phyloP scores from a whole-genome alignment of 1,284 basidiomycete genomes.

The Pholiota adiposa region DNA sequence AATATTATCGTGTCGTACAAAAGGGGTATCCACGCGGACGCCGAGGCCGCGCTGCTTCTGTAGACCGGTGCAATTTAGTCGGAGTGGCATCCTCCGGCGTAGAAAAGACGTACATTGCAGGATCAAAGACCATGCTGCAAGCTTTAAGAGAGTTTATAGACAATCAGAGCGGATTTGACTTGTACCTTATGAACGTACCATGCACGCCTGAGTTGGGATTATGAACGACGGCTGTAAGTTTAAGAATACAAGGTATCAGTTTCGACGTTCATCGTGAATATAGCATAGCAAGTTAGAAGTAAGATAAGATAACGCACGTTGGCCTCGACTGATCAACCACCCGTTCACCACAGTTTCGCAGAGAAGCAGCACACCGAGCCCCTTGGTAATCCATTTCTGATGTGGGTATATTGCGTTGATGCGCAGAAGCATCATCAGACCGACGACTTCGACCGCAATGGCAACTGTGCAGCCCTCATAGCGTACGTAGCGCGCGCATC shows the following conservation, averaged over 20 bases:
- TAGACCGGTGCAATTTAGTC: not conserved
- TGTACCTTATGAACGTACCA: conserved; percentile 28
- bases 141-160: conserved; percentile 32
- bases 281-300: too few species aligned
- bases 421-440: conserved; percentile 60
- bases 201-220: conserved; percentile 39
- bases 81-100: not conserved
- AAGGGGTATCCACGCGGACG: conserved; percentile 60
- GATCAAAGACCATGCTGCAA: conserved; percentile 59
- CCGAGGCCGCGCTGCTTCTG: conserved; percentile 42
- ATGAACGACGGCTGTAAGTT: conserved; percentile 44
- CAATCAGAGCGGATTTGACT: not conserved
- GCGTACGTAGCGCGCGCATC: conserved; percentile 50
- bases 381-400: conserved; percentile 37
- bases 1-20: conserved; percentile 60
- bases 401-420: conserved; percentile 50
- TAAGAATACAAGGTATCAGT: too few species aligned
- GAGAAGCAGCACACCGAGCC: conserved; percentile 41
- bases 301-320: conserved; percentile 37
- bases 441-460: conserved; percentile 50
- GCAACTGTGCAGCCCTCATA: conserved; percentile 56
- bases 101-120: conserved; percentile 34
- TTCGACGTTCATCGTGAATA: too few species aligned
- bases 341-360: conserved; percentile 48
- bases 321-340: conserved; percentile 49